A percentile compares a stretch with the other conserved stretches of the same genome.
phyloP scores from a whole-genome alignment of 345 rosid genomes.

The Gossypium thurberi region DNA sequence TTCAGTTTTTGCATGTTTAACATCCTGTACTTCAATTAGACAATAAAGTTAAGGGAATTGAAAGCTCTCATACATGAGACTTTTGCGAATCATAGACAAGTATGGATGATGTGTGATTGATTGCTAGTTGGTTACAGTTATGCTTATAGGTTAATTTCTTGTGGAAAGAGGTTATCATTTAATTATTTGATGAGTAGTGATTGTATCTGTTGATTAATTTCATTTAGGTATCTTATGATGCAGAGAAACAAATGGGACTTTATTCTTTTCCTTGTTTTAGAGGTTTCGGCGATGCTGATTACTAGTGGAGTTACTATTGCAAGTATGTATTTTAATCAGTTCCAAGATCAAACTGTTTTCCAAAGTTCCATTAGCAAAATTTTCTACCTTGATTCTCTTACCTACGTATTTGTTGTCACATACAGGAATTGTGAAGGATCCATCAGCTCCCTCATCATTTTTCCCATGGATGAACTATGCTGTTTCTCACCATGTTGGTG shows the following conservation, averaged over 20 bases:
- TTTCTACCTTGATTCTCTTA: not conserved
- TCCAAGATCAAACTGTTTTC: slow-evolving; percentile 12
- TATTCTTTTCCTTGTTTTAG: slow-evolving; percentile 79
- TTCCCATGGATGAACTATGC: slow-evolving; percentile 62
- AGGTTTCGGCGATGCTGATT: slow-evolving; percentile 80
- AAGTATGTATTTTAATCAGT: slow-evolving; percentile 48
- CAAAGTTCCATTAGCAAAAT: not conserved
- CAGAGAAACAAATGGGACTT: slow-evolving; percentile 99
- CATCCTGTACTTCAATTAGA: not conserved
- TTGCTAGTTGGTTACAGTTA: not conserved
- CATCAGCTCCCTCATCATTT: slow-evolving; percentile 68
- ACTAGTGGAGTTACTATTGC: slow-evolving; percentile 81
- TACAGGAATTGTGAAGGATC: slow-evolving; percentile 81
- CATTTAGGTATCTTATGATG: slow-evolving; percentile 20
- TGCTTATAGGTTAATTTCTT: slow-evolving; percentile 2
- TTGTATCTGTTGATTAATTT: slow-evolving; percentile 12
- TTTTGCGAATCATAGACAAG: too few species aligned
- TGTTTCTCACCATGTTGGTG: slow-evolving; percentile 52
- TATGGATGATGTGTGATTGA: not conserved
- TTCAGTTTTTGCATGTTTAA: not conserved
- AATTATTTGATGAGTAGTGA: not conserved
- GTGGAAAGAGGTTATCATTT: not conserved
- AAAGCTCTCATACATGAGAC: not conserved
- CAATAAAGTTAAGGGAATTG: not conserved
- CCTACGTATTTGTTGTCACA: slow-evolving; percentile 3